These are phyloP conservation scores for Cicer chorassanicum DNA, from an alignment of 306 rosid genomes.

Conservation along the genomic window DNA sequence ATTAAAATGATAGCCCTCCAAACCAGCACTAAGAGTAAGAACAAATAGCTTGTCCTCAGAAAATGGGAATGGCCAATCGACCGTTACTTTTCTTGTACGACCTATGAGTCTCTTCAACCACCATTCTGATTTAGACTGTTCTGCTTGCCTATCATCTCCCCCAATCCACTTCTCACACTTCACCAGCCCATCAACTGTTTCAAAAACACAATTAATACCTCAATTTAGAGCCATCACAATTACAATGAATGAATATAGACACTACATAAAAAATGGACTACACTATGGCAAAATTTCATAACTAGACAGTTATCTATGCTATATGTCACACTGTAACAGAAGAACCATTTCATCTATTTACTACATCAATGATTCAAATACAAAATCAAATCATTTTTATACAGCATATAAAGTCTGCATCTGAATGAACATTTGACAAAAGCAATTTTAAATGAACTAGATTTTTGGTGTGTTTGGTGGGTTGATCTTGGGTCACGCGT, in stretches of 20 bases:
- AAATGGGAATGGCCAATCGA: slow-evolving; percentile 95
- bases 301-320: neutral
- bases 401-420: neutral
- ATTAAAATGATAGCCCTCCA: slow-evolving; percentile 93
- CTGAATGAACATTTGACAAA: neutral
- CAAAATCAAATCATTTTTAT: slow-evolving; percentile 13
- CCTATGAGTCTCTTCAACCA: slow-evolving; percentile 86
- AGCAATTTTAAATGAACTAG: neutral
- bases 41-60: slow-evolving; percentile 80
- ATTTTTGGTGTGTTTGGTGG: neutral
- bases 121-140: slow-evolving; percentile 79
- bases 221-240: slow-evolving; percentile 38
- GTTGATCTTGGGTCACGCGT: neutral
- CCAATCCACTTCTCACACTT: slow-evolving; percentile 97
- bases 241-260: slow-evolving; percentile 3
- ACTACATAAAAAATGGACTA: slow-evolving; percentile 11
- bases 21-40: slow-evolving; percentile 87
- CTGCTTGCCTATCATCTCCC: slow-evolving; percentile 59
- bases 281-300: neutral
- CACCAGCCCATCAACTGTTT: slow-evolving; percentile 86
- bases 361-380: slow-evolving; percentile 17
- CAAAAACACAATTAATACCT: slow-evolving; percentile 48
- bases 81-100: slow-evolving; percentile 68
- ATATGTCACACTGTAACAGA: neutral
- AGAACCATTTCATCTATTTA: neutral